Percentiles rank a stretch among this genome's conserved stretches.
Conservation (phyloP, 140 eudicot genomes). For the Bidens hawaiensis region DNA sequence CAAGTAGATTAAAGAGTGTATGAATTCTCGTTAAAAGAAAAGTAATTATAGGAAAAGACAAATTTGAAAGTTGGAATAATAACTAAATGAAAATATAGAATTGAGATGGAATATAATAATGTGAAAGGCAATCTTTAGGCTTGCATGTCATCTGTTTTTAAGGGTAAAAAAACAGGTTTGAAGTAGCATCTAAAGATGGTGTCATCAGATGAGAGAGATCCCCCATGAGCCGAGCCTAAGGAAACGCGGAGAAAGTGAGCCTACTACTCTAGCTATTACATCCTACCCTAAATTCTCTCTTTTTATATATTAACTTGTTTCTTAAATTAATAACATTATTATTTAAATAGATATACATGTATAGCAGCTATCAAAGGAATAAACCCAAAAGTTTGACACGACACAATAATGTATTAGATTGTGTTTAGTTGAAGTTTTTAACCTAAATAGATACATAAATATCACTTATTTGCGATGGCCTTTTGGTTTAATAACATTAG, state of each 20-base stretch:
- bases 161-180: constrained; percentile 5
- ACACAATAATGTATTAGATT: no score
- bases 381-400: no score
- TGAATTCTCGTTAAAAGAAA: background rate
- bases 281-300: constrained; percentile 31
- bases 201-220: constrained; percentile 2
- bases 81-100: no score
- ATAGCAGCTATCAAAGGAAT: no score
- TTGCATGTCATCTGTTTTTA: constrained; percentile 13
- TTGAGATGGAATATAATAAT: background rate
- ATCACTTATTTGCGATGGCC: no score
- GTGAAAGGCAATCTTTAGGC: constrained; percentile 11
- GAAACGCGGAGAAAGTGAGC: constrained; percentile 43
- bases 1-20: background rate
- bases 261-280: constrained; percentile 24
- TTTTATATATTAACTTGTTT: no score
- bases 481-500: no score
- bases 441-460: no score
- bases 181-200: constrained; percentile 19
- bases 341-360: background rate
- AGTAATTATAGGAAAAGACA: background rate
- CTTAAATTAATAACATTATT: constrained; percentile 4
- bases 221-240: constrained; percentile 37
- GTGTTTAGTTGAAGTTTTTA: no score
- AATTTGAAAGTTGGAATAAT: background rate